Base-by-base conservation (phyloP, 2,329 filamentous ascomycete genomes). In the Trichoderma sp. region DNA sequence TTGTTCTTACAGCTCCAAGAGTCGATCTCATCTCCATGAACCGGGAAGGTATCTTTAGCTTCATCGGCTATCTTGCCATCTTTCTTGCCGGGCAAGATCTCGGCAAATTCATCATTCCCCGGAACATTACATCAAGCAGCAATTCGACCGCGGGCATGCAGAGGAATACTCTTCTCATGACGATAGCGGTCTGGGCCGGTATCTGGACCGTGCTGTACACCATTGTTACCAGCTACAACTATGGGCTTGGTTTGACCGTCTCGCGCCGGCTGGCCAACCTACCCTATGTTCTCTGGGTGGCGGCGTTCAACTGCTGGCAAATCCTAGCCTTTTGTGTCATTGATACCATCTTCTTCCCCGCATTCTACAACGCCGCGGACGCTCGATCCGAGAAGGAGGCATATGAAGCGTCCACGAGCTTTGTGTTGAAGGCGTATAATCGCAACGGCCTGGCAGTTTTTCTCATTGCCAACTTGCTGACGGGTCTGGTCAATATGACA, bases 1-100 rank as follows among this genome's bases (percentile, higher is more conserved):
- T 91, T 79, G 92, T 98, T 73, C 86, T 99, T 26, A 89, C 92
- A 8, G 94, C 93, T 0, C 93, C 93, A 6, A 90, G 96, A 5
- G 90, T 87, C 0, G 89, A 94, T 77, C 84, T 97, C 15, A 81
- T 99, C 6, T 95, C 93, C 2, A 93, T 94, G 85, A 99, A 99
- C 79, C 89, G 95, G 30, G 96, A 99, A 81, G 96, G 96, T 0
- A 87, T 99, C n/a, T 97, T 95, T 81, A 97, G 94, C 69, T 97
- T 98, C 81, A 83, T 93, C 64, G 96, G 96, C 5, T 99, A 99
- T 79, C 87, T 99, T 60, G 92, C 95, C 61, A 98, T 99, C 72
- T 99, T 98, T 81, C 89, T 99, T 51, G 90, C 93, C 0, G 96
- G 96, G 4, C 94, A 97, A 79, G 92, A 93, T 53, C 89, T 91